phyloP scores from a whole-genome alignment of 2,329 filamentous ascomycete genomes.

The Metarhizium album region DNA sequence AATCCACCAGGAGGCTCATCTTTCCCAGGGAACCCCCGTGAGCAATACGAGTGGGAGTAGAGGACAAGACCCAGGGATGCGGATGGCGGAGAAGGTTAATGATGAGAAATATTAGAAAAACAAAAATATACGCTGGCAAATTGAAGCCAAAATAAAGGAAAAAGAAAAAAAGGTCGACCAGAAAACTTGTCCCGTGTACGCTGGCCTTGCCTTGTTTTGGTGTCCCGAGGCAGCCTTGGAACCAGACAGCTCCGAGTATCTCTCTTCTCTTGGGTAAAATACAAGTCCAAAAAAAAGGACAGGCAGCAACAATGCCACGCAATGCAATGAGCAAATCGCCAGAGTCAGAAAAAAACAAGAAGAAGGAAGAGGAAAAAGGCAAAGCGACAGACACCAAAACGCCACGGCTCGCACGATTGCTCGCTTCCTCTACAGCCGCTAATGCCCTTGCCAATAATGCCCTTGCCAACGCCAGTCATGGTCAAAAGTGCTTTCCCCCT shows the following conservation, averaged over 20 bases:
- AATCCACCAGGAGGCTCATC: neutral
- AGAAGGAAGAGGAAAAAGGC: neutral
- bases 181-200: neutral
- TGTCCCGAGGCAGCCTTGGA: neutral
- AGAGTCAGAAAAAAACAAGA: neutral
- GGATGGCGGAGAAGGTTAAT: neutral
- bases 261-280: no score
- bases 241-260: no score
- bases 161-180: no score
- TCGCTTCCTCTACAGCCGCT: conserved; percentile 3
- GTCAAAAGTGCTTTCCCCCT: neutral
- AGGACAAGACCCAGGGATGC: no score
- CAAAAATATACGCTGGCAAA: no score
- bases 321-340: neutral
- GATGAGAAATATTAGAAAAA: no score
- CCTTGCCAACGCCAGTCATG: conserved; percentile 1
- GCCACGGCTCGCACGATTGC: conserved; percentile 5
- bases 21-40: neutral
- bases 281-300: no score
- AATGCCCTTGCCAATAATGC: neutral
- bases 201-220: neutral
- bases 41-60: neutral
- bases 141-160: neutral
- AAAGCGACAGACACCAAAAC: conserved; percentile 1
- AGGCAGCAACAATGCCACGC: no score